Conservation (phyloP, 208 protist species). For the Crithidia expoeki region DNA sequence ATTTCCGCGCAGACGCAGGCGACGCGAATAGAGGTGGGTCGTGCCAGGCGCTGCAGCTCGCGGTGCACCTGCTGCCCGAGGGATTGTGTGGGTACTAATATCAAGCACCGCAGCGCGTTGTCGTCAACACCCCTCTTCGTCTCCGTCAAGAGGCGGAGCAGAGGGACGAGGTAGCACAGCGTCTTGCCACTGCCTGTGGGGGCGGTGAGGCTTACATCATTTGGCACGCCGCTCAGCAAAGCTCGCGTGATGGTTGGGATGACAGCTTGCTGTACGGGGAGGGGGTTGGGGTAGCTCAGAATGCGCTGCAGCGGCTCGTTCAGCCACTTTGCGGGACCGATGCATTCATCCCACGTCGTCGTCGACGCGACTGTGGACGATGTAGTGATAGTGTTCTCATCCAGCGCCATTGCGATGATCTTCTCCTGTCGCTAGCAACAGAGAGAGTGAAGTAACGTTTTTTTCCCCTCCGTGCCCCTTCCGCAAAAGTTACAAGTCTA, state of each 20-base stretch:
- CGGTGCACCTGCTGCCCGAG: conserved; percentile 83
- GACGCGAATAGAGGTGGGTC: conserved; percentile 64
- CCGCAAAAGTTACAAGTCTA: too few species aligned
- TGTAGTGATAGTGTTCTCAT: background rate
- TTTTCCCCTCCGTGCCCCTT: too few species aligned
- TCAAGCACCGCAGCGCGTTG: conserved; percentile 69
- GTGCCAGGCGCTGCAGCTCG: conserved; percentile 66
- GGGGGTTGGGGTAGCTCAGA: conserved; percentile 68
- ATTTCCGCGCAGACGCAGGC: conserved; percentile 67
- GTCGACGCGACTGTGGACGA: background rate
- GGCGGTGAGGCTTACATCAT: conserved; percentile 90
- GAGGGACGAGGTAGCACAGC: conserved; percentile 86
- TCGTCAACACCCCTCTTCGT: conserved; percentile 62
- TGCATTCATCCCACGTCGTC: conserved; percentile 27
- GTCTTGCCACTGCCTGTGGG: conserved; percentile 92
- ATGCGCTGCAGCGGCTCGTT: conserved; percentile 46
- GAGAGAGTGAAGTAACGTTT: too few species aligned
- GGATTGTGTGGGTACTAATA: conserved; percentile 83
- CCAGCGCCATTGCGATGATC: background rate
- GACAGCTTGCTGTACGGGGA: conserved; percentile 83
- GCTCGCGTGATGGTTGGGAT: conserved; percentile 70
- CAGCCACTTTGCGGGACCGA: conserved; percentile 55
- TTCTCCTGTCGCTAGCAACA: too few species aligned
- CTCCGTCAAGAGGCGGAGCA: conserved; percentile 67
- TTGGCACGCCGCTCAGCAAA: conserved; percentile 73